Base-by-base conservation (phyloP, 2,329 filamentous ascomycete genomes). In the Neofusicoccum kwambonambiense region DNA sequence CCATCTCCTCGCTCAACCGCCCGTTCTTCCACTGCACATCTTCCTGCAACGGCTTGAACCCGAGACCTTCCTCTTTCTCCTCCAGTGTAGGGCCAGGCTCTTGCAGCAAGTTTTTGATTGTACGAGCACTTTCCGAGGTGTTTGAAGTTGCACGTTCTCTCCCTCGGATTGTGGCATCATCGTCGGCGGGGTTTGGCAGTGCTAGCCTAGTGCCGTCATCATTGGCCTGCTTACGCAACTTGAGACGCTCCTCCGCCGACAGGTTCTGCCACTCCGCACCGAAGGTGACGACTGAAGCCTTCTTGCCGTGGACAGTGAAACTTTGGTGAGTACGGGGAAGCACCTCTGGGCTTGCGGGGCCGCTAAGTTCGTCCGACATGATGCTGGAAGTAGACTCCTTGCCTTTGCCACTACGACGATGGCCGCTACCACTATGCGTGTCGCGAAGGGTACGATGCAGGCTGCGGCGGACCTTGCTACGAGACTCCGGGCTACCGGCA, bases 231-330 rank as follows among this genome's bases (percentile, higher is more conserved):
- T 65, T 77, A 56, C 75, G 73, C 9, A 73, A 71, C 70, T 77
- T 78, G 22, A 79, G 65, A 34, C 76, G 68, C 68, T 78, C 76
- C 61, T 78, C 77, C 22, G 76, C 74, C 9, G 76, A 71, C 15
- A 73, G 74, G 61, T 86, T 89, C 72, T 94, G 89, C 81, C 97
- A 89, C 70, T 97, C 94, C n/a, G 89, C 88, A 8, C 93, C 93
- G 74, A 99, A 96, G n/a, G 92, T 96, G 70, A 99, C 92, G 64
- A 99, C 91, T 0, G 93, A 97, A 2, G 95, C 95, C 78, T 99
- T 98, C 81, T 98, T 99, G 67, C 95, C 94, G 73, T 99, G 95
- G 3, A 99, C 89, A 3, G 95, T 96, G 76, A 99, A 99, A 71
- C 92, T 96, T 4, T 92, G 92, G 12, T 91, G 87, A 12, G 90